phyloP scores from a whole-genome alignment of 1,139 yeast species.

The Ogataea hybrid region DNA sequence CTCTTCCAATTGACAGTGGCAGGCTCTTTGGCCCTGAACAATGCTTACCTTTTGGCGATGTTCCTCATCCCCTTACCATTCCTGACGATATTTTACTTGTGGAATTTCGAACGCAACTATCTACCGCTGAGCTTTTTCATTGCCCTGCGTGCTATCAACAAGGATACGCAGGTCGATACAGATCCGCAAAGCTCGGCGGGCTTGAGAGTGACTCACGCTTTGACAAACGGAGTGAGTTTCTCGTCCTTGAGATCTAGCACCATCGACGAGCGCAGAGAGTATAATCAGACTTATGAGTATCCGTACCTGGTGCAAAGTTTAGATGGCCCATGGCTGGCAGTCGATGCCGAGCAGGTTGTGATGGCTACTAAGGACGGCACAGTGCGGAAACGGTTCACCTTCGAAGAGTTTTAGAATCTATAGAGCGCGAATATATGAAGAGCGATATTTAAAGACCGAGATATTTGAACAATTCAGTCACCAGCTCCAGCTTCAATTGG shows the following conservation, averaged over 20 bases:
- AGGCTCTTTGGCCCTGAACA: slow-evolving; percentile 77
- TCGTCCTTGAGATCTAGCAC: slow-evolving; percentile 33
- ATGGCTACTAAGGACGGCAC: slow-evolving; percentile 62
- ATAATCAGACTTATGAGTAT: slow-evolving; percentile 68
- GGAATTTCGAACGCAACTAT: slow-evolving; percentile 80
- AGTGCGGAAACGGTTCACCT: slow-evolving; percentile 43
- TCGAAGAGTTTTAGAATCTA: slow-evolving; percentile 40
- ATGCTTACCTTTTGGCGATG: slow-evolving; percentile 73
- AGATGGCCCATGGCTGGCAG: slow-evolving; percentile 80
- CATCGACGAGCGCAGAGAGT: slow-evolving; percentile 56
- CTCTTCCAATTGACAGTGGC: slow-evolving; percentile 89
- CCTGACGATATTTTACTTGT: slow-evolving; percentile 61
- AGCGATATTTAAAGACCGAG: slow-evolving; percentile 9
- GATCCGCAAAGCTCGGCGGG: background rate
- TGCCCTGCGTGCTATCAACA: slow-evolving; percentile 66
- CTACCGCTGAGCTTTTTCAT: slow-evolving; percentile 80
- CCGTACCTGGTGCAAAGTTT: slow-evolving; percentile 66
- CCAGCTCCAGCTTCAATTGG: slow-evolving; percentile 18
- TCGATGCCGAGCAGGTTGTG: slow-evolving; percentile 62
- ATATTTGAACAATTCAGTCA: slow-evolving; percentile 20
- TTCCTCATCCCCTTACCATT: slow-evolving; percentile 74
- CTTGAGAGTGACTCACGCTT: background rate
- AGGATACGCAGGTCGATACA: slow-evolving; percentile 3
- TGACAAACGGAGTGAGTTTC: slow-evolving; percentile 10
- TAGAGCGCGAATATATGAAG: slow-evolving; percentile 6